phyloP scores from a whole-genome alignment of 345 rosid species.

The Nasturtium officinale region DNA sequence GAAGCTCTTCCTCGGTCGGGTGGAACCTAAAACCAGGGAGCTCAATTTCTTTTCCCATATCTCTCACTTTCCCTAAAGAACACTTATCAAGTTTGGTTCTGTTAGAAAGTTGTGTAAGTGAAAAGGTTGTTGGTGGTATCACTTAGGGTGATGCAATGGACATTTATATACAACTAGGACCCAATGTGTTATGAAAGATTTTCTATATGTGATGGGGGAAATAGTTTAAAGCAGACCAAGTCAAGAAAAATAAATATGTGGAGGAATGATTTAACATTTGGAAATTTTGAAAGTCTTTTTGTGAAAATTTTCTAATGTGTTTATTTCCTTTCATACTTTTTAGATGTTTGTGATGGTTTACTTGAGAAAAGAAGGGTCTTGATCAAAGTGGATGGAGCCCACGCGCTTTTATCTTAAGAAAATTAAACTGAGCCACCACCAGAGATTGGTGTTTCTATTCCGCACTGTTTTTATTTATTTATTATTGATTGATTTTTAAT shows the following conservation, averaged over 20 bases:
- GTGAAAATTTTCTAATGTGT: not conserved
- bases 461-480: not conserved
- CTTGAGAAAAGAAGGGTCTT: slow-evolving; percentile 23
- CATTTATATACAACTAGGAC: slow-evolving; percentile 34
- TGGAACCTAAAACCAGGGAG: slow-evolving; percentile 96
- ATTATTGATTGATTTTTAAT: not conserved
- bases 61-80: slow-evolving; percentile 26
- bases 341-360: slow-evolving; percentile 31
- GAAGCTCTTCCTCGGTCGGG: slow-evolving; percentile 92
- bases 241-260: slow-evolving; percentile 32
- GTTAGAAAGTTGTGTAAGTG: slow-evolving; percentile 28
- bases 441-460: not conserved
- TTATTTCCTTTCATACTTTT: slow-evolving; percentile 10
- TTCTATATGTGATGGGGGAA: slow-evolving; percentile 21
- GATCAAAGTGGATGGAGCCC: slow-evolving; percentile 43
- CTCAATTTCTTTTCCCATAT: slow-evolving; percentile 46
- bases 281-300: slow-evolving; percentile 23
- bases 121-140: slow-evolving; percentile 32
- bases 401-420: slow-evolving; percentile 37
- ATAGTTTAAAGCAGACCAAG: slow-evolving; percentile 33
- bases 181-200: slow-evolving; percentile 13
- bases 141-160: slow-evolving; percentile 21
- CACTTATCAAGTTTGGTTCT: slow-evolving; percentile 29
- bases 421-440: not conserved
- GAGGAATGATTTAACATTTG: slow-evolving; percentile 20